Evolutionary conservation across 352 stramenopile genomes (phyloP).

Genomic region (Pythium myriotylum): DNA sequence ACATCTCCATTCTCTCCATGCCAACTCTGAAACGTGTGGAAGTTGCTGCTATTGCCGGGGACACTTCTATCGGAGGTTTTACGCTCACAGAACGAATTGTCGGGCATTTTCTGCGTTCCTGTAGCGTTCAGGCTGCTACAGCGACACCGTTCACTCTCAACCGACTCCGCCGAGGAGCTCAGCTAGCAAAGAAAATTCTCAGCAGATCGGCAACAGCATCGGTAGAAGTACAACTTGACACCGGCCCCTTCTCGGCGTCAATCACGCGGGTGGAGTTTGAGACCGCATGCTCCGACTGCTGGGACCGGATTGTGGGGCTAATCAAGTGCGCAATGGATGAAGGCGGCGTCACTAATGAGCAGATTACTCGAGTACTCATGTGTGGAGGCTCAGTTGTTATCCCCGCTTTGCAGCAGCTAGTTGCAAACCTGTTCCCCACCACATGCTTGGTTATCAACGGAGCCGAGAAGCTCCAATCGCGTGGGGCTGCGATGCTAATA

Average conservation of each 20-base stretch:
- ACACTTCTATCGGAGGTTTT: constrained; percentile 22
- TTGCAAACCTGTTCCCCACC: constrained; percentile 9
- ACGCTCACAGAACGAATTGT: constrained; percentile 34
- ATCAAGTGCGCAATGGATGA: constrained; percentile 30
- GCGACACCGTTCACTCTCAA: constrained; percentile 3
- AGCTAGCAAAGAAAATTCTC: constrained; percentile 50
- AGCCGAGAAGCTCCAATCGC: constrained; percentile 9
- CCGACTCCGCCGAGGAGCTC: constrained; percentile 33
- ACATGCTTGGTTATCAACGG: neutral
- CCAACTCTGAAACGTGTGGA: constrained; percentile 4
- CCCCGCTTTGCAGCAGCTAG: neutral
- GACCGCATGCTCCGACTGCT: constrained; percentile 37
- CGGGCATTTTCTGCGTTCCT: constrained; percentile 24
- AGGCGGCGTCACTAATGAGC: constrained; percentile 23
- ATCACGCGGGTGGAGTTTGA: constrained; percentile 48
- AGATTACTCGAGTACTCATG: constrained; percentile 38
- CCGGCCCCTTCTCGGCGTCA: constrained; percentile 27
- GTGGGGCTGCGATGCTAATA: constrained; percentile 13
- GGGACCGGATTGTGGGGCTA: constrained; percentile 20
- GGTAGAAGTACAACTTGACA: constrained; percentile 36
- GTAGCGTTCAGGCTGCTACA: neutral
- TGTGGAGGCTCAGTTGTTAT: constrained; percentile 29
- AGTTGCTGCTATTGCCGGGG: constrained; percentile 15
- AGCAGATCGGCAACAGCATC: constrained; percentile 33
- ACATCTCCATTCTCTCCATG: constrained; percentile 31